Evolutionary conservation across 2,329 filamentous ascomycete species (phyloP).

Genomic region (Cladorrhinum sp.): DNA sequence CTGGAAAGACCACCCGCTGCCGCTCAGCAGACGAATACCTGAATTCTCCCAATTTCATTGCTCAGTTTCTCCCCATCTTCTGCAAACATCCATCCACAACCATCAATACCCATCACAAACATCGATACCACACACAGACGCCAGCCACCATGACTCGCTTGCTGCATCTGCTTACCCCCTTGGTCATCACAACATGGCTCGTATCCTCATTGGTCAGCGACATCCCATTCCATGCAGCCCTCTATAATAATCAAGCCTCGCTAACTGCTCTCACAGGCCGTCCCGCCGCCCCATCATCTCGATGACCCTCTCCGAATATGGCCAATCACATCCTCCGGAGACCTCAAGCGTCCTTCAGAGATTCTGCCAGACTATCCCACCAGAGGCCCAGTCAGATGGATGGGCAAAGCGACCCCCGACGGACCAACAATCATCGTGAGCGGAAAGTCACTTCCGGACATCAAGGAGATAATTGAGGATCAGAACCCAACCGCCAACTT

Average conservation of each 20-base stretch:
- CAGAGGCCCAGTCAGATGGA: neutral
- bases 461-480: neutral
- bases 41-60: neutral
- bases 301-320: neutral
- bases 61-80: neutral
- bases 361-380: too few species aligned
- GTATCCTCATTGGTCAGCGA: neutral
- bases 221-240: too few species aligned
- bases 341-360: too few species aligned
- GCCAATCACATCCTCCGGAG: neutral
- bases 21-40: too few species aligned
- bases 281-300: neutral
- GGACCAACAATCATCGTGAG: neutral
- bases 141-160: neutral
- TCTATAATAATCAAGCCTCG: neutral
- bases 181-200: neutral
- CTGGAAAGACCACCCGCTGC: too few species aligned
- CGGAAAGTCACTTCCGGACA: neutral
- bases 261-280: neutral
- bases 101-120: too few species aligned
- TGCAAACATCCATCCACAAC: too few species aligned
- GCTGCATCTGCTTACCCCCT: neutral
- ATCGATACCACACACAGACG: neutral
- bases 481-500: neutral
- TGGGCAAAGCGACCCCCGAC: neutral